phyloP scores from a whole-genome alignment of 345 rosid species.

The Atalantia buxifolia region DNA sequence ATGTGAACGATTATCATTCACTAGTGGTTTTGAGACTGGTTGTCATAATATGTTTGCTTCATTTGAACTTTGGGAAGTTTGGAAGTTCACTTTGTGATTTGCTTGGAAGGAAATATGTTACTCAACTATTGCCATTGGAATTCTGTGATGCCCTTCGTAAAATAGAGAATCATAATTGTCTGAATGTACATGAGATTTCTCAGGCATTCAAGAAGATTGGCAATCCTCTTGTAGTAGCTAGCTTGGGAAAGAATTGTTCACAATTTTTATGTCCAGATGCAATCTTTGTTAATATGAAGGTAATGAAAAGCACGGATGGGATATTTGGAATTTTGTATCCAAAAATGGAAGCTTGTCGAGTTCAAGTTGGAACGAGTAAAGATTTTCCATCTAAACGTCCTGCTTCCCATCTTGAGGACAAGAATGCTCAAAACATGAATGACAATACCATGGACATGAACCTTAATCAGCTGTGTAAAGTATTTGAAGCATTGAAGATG shows the following conservation, averaged over 20 bases:
- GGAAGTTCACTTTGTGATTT: conserved; percentile 11
- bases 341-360: background rate
- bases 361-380: background rate
- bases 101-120: conserved; percentile 15
- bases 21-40: conserved; percentile 33
- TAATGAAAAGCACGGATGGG: conserved; percentile 8
- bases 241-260: background rate
- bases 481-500: background rate
- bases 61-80: conserved; percentile 26
- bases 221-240: conserved; percentile 33
- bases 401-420: background rate
- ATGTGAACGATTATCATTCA: conserved; percentile 8
- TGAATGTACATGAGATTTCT: conserved; percentile 10
- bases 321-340: background rate
- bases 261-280: conserved; percentile 10
- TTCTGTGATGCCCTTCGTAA: conserved; percentile 12
- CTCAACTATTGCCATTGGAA: conserved; percentile 16
- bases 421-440: no score
- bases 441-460: background rate
- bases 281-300: conserved; percentile 30
- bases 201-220: conserved; percentile 24
- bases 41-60: conserved; percentile 26
- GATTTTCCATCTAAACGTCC: background rate
- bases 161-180: background rate
- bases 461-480: background rate